Evolutionary conservation across 164 flowering plant genomes (phyloP).

Genomic region (Stephania yunnanensis): DNA sequence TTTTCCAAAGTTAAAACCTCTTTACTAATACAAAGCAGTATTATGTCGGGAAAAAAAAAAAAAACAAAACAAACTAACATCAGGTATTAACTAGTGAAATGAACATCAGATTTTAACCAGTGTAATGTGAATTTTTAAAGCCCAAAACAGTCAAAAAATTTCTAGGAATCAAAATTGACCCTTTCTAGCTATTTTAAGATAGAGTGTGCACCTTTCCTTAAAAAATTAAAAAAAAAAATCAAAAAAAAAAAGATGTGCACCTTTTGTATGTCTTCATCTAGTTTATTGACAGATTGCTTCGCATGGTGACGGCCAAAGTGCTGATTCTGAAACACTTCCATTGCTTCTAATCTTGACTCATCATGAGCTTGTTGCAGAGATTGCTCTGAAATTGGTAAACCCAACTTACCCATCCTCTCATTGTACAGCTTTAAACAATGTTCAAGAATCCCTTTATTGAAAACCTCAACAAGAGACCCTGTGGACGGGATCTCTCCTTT

Average conservation of each 20-base stretch:
- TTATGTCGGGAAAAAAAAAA: no score
- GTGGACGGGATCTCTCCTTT: constrained; percentile 99
- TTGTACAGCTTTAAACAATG: constrained; percentile 78
- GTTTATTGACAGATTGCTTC: constrained; percentile 53
- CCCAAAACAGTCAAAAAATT: background rate
- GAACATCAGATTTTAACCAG: background rate
- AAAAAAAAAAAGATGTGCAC: constrained; percentile 22
- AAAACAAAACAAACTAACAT: no score
- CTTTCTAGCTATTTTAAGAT: background rate
- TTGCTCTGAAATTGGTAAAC: constrained; percentile 57
- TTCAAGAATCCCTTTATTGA: constrained; percentile 87
- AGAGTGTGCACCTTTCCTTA: constrained; percentile 59
- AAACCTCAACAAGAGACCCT: constrained; percentile 95
- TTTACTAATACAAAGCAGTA: no score
- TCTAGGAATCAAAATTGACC: background rate
- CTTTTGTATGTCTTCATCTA: constrained; percentile 71
- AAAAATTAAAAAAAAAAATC: no score
- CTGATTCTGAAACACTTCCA: constrained; percentile 72
- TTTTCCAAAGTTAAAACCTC: no score
- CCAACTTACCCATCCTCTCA: constrained; percentile 50
- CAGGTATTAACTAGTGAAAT: no score
- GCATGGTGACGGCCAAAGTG: constrained; percentile 98
- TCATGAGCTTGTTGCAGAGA: constrained; percentile 55
- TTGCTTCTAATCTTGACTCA: constrained; percentile 41
- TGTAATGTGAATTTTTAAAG: background rate